phyloP scores from a whole-genome alignment of 805 yeast genomes.

The Cyberlindnera mississippiensis region DNA sequence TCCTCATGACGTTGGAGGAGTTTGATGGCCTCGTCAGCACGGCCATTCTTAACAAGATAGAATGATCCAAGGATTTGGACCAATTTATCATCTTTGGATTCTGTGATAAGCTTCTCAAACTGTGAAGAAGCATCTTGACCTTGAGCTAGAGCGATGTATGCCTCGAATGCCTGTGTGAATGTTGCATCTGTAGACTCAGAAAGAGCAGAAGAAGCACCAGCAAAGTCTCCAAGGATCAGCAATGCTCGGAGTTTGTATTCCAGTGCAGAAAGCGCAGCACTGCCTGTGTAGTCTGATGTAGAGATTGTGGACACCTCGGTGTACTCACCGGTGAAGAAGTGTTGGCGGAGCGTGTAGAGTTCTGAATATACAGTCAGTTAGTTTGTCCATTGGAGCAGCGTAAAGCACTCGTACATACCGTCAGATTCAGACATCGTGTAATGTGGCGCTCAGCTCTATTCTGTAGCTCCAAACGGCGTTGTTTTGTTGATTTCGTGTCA shows the following conservation, averaged over 20 bases:
- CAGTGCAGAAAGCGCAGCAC: constrained; percentile 25
- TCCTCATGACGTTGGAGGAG: constrained; percentile 36
- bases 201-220: constrained; percentile 10
- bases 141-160: constrained; percentile 26
- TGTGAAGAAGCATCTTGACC: constrained; percentile 18
- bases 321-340: constrained; percentile 59
- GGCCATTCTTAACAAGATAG: constrained; percentile 37
- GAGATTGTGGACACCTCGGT: constrained; percentile 37
- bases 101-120: constrained; percentile 22
- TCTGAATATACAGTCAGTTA: constrained; percentile 28
- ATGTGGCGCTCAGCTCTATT: too few species aligned
- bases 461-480: too few species aligned
- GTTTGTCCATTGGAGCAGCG: neutral
- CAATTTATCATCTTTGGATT: constrained; percentile 25
- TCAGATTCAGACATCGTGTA: constrained; percentile 10
- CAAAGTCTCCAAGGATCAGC: constrained; percentile 28
- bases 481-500: too few species aligned
- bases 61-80: constrained; percentile 39
- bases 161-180: constrained; percentile 24
- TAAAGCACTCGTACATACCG: too few species aligned
- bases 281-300: constrained; percentile 37
- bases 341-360: constrained; percentile 51
- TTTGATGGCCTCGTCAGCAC: constrained; percentile 40
- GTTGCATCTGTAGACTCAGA: constrained; percentile 1
- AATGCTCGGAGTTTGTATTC: constrained; percentile 35